Percentiles rank a stretch among this genome's conserved stretches.
phyloP scores from a whole-genome alignment of 75 land plant species.

The Picea sitchensis region DNA sequence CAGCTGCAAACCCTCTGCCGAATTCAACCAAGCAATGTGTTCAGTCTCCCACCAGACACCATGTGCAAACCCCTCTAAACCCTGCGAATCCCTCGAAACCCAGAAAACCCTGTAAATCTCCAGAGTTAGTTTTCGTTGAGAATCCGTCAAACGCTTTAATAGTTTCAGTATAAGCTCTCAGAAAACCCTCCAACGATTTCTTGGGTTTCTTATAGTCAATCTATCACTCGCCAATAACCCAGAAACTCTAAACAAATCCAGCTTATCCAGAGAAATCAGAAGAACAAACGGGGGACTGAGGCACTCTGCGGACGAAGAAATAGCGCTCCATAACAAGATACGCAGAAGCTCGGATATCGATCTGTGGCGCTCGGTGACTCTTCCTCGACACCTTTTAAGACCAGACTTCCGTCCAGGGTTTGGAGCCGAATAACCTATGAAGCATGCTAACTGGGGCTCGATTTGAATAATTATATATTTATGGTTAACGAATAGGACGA shows the following conservation, averaged over 20 bases:
- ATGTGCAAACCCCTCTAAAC: background rate
- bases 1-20: background rate
- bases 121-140: background rate
- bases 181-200: no score
- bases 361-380: background rate
- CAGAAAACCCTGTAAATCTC: background rate
- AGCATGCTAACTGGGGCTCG: background rate
- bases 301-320: background rate
- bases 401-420: background rate
- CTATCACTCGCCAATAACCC: no score
- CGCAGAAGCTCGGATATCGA: background rate
- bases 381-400: background rate
- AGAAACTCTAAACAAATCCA: no score
- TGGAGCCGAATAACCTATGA: slow-evolving; percentile 5
- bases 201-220: no score
- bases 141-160: background rate
- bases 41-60: background rate
- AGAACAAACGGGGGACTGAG: no score
- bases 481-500: background rate
- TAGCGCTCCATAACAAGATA: background rate
- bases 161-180: no score
- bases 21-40: background rate
- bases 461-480: background rate
- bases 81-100: background rate
- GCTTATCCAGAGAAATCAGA: no score